phyloP scores from a whole-genome alignment of 495 filamentous ascomycete species.

The Penicillium salamii region DNA sequence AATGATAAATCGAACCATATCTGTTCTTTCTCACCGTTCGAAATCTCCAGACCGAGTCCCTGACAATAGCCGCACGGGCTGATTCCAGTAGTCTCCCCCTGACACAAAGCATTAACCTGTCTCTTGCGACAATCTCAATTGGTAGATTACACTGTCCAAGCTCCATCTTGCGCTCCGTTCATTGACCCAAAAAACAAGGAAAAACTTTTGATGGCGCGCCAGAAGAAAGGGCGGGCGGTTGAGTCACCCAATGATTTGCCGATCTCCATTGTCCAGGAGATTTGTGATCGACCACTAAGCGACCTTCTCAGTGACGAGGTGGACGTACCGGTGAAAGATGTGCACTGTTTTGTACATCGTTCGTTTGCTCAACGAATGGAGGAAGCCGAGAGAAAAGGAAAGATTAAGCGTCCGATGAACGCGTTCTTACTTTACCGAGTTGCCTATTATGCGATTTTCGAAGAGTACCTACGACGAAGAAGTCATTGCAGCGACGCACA shows the following conservation, averaged over 20 bases:
- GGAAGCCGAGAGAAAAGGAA: background rate
- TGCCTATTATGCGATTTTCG: background rate
- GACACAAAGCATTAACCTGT: too few relatives aligned
- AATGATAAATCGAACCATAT: too few relatives aligned
- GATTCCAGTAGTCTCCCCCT: too few relatives aligned
- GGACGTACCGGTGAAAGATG: background rate
- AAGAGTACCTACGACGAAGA: background rate
- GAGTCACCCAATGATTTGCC: background rate
- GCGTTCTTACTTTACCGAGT: background rate
- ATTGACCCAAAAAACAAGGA: background rate
- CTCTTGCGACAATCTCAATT: too few relatives aligned
- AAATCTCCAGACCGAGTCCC: too few relatives aligned
- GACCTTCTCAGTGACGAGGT: background rate
- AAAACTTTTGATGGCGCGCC: background rate
- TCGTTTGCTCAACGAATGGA: background rate
- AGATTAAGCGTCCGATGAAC: background rate
- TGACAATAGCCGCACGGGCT: too few relatives aligned
- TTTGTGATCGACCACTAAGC: background rate
- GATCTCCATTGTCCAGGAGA: background rate
- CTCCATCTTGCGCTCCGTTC: background rate
- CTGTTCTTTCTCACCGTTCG: too few relatives aligned
- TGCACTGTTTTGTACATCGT: background rate
- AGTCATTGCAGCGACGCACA: background rate
- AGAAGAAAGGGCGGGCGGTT: background rate
- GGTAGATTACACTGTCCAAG: too few relatives aligned